These are phyloP conservation scores for peach (Prunus persica) DNA, from an alignment of 306 rosid genomes.

Conservation along the genomic window DNA sequence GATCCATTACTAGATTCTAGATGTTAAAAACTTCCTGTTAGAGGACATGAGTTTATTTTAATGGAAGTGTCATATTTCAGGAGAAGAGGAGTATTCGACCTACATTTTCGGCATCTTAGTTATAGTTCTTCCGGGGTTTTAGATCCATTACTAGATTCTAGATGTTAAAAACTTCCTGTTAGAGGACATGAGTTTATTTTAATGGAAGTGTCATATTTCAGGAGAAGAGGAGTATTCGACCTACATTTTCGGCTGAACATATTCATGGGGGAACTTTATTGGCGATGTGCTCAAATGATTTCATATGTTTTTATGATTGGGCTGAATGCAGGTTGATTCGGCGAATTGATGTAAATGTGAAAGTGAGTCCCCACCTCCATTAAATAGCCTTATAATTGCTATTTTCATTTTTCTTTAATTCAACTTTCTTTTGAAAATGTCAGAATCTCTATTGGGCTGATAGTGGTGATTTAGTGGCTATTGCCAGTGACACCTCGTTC, in stretches of 20 bases:
- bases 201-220: constrained; percentile 38
- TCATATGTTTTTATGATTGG: constrained; percentile 99
- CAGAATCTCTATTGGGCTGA: constrained; percentile 99
- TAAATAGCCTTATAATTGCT: not conserved
- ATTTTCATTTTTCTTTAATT: constrained; percentile 8
- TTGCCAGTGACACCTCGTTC: constrained; percentile 89
- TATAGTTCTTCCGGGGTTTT: constrained; percentile 9
- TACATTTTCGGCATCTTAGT: constrained; percentile 66
- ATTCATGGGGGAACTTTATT: constrained; percentile 85
- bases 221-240: constrained; percentile 94
- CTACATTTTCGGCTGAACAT: constrained; percentile 91
- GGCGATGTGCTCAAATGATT: constrained; percentile 99
- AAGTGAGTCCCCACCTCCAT: constrained; percentile 50
- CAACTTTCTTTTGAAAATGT: constrained; percentile 20
- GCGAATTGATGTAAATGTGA: constrained; percentile 92
- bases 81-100: constrained; percentile 94
- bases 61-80: constrained; percentile 45
- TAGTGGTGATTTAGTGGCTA: constrained; percentile 90
- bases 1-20: not conserved
- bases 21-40: constrained; percentile 7
- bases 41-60: constrained; percentile 10
- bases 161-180: constrained; percentile 6
- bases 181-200: constrained; percentile 10
- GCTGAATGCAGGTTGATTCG: constrained; percentile 94
- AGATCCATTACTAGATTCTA: not conserved